These are phyloP conservation scores for Kodamaea anthophila DNA, from an alignment of 1,139 yeast genomes.

Conservation along the genomic window DNA sequence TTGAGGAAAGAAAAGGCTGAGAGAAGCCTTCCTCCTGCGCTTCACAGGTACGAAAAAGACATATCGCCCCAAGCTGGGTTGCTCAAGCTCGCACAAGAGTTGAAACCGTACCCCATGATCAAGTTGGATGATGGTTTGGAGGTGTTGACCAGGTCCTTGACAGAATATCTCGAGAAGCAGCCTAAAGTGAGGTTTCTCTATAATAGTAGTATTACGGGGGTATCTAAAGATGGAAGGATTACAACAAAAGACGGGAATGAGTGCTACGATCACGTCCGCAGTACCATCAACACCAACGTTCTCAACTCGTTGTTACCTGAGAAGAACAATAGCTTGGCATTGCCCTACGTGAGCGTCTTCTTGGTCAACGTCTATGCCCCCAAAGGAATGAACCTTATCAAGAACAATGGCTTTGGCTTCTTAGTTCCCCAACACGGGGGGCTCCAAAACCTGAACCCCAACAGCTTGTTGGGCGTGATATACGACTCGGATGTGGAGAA, in stretches of 20 bases:
- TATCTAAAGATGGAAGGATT: conserved; percentile 16
- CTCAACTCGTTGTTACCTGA: conserved; percentile 18
- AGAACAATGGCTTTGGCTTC: conserved; percentile 74
- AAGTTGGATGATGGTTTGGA: conserved; percentile 50
- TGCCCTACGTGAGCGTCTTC: conserved; percentile 49
- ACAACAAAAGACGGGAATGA: conserved; percentile 3
- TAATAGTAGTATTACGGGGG: conserved; percentile 14
- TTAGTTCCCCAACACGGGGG: conserved; percentile 56
- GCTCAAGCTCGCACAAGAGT: conserved; percentile 22
- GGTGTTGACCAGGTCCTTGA: conserved; percentile 40
- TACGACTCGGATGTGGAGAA: conserved; percentile 81
- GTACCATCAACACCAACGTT: conserved; percentile 44
- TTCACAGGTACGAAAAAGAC: conserved; percentile 24
- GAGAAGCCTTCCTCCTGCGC: conserved; percentile 12
- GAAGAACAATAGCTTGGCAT: conserved; percentile 4
- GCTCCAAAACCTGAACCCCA: conserved; percentile 38
- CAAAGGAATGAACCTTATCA: conserved; percentile 21
- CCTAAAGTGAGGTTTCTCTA: conserved; percentile 38
- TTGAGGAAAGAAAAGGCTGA: no score
- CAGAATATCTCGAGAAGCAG: conserved; percentile 24
- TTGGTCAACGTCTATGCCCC: conserved; percentile 52
- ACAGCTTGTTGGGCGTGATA: conserved; percentile 73
- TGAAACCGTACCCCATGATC: conserved; percentile 48
- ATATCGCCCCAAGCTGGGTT: conserved; percentile 36
- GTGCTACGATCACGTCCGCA: conserved; percentile 48